These are phyloP conservation scores for Fraxinus xanthoxyloides DNA, from an alignment of 305 asterid species.

Conservation along the genomic window DNA sequence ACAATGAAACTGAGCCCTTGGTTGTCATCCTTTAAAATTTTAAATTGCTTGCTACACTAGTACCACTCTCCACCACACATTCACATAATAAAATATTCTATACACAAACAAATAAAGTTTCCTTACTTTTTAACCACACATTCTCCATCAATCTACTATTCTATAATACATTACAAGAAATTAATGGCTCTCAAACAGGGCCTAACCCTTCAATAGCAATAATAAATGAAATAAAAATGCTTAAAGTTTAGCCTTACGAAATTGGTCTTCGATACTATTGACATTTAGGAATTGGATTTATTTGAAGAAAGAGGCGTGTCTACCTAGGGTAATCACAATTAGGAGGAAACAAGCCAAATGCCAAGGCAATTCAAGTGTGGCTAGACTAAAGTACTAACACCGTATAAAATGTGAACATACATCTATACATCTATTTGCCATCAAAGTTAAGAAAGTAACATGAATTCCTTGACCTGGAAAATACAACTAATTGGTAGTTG, in stretches of 20 bases:
- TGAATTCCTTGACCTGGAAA: background rate
- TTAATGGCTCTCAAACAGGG: too few relatives aligned
- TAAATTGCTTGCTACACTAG: too few relatives aligned
- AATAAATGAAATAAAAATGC: background rate
- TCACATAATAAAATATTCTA: too few relatives aligned
- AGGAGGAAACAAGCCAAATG: background rate
- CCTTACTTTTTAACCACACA: too few relatives aligned
- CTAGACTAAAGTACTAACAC: background rate
- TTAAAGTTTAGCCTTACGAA: background rate
- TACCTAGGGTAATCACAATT: background rate
- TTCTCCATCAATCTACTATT: too few relatives aligned
- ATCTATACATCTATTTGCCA: background rate
- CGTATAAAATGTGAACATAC: background rate
- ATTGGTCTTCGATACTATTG: background rate
- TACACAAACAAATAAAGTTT: too few relatives aligned
- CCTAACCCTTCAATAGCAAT: background rate
- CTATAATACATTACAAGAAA: too few relatives aligned
- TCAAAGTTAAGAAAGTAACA: background rate
- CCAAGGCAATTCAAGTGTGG: background rate
- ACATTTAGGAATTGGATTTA: background rate
- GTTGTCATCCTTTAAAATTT: too few relatives aligned
- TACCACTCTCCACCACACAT: too few relatives aligned
- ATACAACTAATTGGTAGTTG: background rate
- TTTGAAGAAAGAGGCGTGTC: background rate
- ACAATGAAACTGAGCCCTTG: too few relatives aligned